Evolutionary conservation across 108 stramenopile species (phyloP).

Genomic region (Skeletonema grethae): DNA sequence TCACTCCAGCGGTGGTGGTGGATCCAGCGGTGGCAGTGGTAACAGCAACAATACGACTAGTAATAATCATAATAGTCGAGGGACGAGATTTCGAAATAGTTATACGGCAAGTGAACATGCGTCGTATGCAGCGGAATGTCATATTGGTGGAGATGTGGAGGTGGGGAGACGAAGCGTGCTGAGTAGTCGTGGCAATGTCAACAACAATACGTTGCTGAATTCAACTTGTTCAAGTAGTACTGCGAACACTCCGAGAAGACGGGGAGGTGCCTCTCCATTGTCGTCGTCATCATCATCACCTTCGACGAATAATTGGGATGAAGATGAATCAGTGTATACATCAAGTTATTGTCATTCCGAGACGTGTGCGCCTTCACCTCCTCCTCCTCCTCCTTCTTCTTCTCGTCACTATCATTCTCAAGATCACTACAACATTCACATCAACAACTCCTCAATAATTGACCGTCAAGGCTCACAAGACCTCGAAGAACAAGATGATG

Average conservation of each 20-base stretch:
- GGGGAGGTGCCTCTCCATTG: too few species aligned
- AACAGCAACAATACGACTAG: background rate
- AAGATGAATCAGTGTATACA: constrained; percentile 1
- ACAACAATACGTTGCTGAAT: too few species aligned
- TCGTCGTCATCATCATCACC: background rate
- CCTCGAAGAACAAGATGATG: background rate
- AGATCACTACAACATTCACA: background rate
- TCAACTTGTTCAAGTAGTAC: too few species aligned
- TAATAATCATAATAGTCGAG: background rate
- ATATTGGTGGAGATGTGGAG: constrained; percentile 3
- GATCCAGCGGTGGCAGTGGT: too few species aligned
- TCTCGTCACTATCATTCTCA: background rate
- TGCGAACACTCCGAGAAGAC: too few species aligned
- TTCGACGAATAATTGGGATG: background rate
- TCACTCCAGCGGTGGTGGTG: too few species aligned
- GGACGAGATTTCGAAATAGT: background rate
- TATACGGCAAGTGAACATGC: background rate
- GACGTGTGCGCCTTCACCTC: background rate
- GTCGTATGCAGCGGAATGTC: background rate
- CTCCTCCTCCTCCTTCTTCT: background rate
- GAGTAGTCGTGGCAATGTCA: too few species aligned
- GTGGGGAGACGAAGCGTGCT: background rate
- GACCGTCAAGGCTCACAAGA: too few species aligned
- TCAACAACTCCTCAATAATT: too few species aligned
- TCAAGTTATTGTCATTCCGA: constrained; percentile 4